Evolutionary conservation across 179 eudicot genomes (phyloP).

Genomic region (Heliamphora pulchella): DNA sequence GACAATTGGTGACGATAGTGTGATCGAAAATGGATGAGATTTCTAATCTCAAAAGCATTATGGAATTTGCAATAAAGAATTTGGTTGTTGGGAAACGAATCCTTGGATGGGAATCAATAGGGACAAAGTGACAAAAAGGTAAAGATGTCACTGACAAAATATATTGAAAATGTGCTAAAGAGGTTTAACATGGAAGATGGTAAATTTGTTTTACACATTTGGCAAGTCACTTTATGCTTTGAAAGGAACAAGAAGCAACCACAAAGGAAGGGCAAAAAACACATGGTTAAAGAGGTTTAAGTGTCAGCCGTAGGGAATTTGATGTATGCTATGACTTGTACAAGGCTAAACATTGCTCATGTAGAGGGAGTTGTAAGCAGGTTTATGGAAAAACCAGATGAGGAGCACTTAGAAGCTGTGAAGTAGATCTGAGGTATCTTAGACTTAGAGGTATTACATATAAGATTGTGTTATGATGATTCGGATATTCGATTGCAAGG

Average conservation of each 20-base stretch:
- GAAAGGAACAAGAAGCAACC: background rate
- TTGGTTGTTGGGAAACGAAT: background rate
- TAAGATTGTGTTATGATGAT: background rate
- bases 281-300: background rate
- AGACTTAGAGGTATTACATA: background rate
- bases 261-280: background rate
- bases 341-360: background rate
- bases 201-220: background rate
- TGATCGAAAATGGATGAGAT: background rate
- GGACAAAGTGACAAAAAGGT: background rate
- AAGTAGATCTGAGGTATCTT: background rate
- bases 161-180: background rate
- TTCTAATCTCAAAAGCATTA: background rate
- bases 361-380: background rate
- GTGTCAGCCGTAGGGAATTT: background rate
- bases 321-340: background rate
- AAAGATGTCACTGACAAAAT: background rate
- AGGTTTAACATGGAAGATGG: background rate
- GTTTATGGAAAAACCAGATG: background rate
- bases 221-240: background rate
- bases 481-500: background rate
- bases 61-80: background rate
- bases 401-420: background rate
- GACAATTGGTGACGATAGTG: no score
- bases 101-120: background rate